Base-by-base conservation (phyloP, 345 rosid species). In the Raphanus sativus region DNA sequence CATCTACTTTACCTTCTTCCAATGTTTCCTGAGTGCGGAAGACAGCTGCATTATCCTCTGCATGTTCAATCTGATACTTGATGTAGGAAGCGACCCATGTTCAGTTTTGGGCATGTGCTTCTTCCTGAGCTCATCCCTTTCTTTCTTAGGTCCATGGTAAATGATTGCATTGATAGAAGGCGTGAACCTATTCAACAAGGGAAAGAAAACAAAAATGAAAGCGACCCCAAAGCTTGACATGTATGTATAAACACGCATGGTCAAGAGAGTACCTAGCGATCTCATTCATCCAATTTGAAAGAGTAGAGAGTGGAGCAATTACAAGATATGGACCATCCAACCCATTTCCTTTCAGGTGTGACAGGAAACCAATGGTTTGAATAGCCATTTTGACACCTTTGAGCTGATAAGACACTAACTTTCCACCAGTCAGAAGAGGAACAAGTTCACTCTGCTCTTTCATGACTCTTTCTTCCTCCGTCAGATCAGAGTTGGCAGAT, bases 341-440 rank as follows among this genome's bases (percentile, higher is more conserved):
- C 61, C 94, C 91, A 32, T 91, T 91, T 69, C 91, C 96, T 80
- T 87, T 95, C 30, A 95, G 76, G 81, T 95, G 99, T 60, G 98
- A 85, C 30, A 95, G 87, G 75, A 95, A 95, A 69, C 92, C 93
- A 72, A 95, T 92, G 12, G 97, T 92, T 79, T 95, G 99, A 81
- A 95, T 92, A 1, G 99, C 91, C 88, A 92, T 95, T 77, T 92
- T 95, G 59, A 95, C 90, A n/a, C 99, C 99, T 87, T 91, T 92
- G 16, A 95, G 80, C 80, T 95, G 99, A 81, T 95, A 95, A 6
- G 92, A 77, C 81, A 92, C 92, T 83, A 95, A 83, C 67, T 83
- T 88, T 55, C 97, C 99, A 75, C 97, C 99, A 71, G 93, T 92
- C 77, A 95, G 82, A 76, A 92, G 78, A 28, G 99, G 97, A 45